Percentiles rank a stretch among this genome's conserved stretches.
phyloP scores from a whole-genome alignment of 495 filamentous ascomycete genomes.

The Podospora conica region DNA sequence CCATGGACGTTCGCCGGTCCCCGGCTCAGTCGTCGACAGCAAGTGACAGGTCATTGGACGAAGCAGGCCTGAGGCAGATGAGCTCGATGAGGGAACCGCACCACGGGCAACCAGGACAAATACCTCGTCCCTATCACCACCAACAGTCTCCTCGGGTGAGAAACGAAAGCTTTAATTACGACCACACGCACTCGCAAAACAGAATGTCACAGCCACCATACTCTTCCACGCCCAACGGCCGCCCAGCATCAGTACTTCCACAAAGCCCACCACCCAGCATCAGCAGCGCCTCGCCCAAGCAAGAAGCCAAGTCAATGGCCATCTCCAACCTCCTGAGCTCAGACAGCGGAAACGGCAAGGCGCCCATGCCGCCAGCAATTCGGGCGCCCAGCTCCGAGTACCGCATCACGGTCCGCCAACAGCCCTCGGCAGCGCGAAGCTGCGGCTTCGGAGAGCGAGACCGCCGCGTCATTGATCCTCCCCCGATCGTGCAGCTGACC shows the following conservation, averaged over 20 bases:
- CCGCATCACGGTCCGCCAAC: conserved; percentile 73
- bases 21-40: conserved; percentile 32
- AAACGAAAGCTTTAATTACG: conserved; percentile 17
- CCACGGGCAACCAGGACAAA: conserved; percentile 14
- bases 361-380: conserved; percentile 13
- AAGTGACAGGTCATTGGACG: conserved; percentile 33
- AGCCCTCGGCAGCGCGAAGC: conserved; percentile 81
- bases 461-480: conserved; percentile 88
- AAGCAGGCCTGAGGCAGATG: conserved; percentile 25
- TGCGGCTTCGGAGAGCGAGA: conserved; percentile 95
- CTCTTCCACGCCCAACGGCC: conserved; percentile 12
- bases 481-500: conserved; percentile 84
- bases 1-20: conserved; percentile 30
- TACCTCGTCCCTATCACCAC: conserved; percentile 17
- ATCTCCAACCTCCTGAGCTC: conserved; percentile 41
- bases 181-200: conserved; percentile 7
- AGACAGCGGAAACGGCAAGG: conserved; percentile 26
- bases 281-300: conserved; percentile 24
- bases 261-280: conserved; percentile 25
- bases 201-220: conserved; percentile 11
- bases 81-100: conserved; percentile 17
- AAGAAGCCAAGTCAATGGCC: conserved; percentile 38
- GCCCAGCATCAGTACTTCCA: conserved; percentile 8
- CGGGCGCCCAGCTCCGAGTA: conserved; percentile 17
- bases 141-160: conserved; percentile 22